These are phyloP conservation scores for Xylaria bambusicola DNA, from an alignment of 495 filamentous ascomycete genomes.

Conservation along the genomic window DNA sequence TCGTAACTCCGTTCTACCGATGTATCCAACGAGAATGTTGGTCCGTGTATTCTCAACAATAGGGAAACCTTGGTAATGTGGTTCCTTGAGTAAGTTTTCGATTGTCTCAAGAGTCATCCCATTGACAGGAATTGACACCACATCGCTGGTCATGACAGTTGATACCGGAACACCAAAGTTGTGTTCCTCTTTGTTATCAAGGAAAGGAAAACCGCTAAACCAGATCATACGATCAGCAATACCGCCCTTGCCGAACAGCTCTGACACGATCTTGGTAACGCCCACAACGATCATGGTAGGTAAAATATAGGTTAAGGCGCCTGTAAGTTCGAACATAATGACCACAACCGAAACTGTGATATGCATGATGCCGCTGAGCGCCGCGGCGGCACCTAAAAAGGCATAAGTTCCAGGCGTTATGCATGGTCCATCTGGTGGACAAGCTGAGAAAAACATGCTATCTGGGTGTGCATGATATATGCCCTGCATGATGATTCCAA, in stretches of 20 bases:
- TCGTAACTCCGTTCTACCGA: slow-evolving; percentile 88
- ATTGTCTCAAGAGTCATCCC: slow-evolving; percentile 74
- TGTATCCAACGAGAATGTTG: slow-evolving; percentile 83
- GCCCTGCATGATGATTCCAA: slow-evolving; percentile 93
- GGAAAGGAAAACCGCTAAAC: slow-evolving; percentile 97
- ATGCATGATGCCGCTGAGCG: slow-evolving; percentile 97
- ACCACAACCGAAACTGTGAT: slow-evolving; percentile 95
- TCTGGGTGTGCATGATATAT: slow-evolving; percentile 80
- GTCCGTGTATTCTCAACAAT: slow-evolving; percentile 75
- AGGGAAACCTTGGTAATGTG: slow-evolving; percentile 93
- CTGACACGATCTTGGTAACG: slow-evolving; percentile 90
- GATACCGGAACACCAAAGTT: slow-evolving; percentile 95
- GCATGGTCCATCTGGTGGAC: slow-evolving; percentile 88
- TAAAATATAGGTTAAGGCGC: slow-evolving; percentile 91
- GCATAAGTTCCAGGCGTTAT: slow-evolving; percentile 97
- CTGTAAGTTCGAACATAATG: slow-evolving; percentile 98
- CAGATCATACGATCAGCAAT: slow-evolving; percentile 99
- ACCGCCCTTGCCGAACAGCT: slow-evolving; percentile 90
- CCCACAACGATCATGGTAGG: slow-evolving; percentile 99
- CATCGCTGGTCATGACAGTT: slow-evolving; percentile 82
- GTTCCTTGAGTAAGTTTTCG: slow-evolving; percentile 72
- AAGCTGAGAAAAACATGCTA: slow-evolving; percentile 82
- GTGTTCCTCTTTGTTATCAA: slow-evolving; percentile 98
- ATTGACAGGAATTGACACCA: slow-evolving; percentile 70
- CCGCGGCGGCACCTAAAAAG: slow-evolving; percentile 90